Evolutionary conservation across 768 basidiomycete genomes (phyloP), one percentile per base, ranked within the genome.

Genomic region (Podaxis sp.): DNA sequence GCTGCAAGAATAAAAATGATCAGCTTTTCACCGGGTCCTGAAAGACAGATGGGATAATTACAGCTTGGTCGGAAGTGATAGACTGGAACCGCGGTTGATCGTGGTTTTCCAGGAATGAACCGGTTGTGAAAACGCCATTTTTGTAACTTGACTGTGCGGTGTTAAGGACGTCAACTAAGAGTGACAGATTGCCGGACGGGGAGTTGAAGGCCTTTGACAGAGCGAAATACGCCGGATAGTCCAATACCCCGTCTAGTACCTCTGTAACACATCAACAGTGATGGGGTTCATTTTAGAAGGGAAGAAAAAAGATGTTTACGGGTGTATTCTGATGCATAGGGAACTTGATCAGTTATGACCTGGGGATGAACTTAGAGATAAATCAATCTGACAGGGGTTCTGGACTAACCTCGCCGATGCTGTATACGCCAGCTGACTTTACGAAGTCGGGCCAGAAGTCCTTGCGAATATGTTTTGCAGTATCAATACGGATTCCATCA

Each of bases 401-500:
- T 6, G 11, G 27, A 48, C 65, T 69, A 47, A 91, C 85, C 72
- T 91, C 89, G 50, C 89, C 90, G 14, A 90, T 82, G 55, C 87
- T 86, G 73, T 84, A 90, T 1, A 90, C 85, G 5, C 84, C 88
- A 0, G 88, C 86, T 3, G 80, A 76, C 55, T 72, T 69, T 57
- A 81, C 81, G 65, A 91, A 91, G 27, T 69, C 73, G 1, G 83
- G 79, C 89, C 88, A 91, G 70, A 91, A 92, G 55, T 78, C 75
- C 50, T 79, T 76, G 32, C 82, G 76, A 60, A 91, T 79, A 68
- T 91, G 90, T 70, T 73, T 74, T 32, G 73, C 72, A 50, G 74
- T 87, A 66, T 91, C 90, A 66, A 91, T 85, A 47, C 90, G 81
- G 60, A 92, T 75, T 16, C 89, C 88, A 68, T 91, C 90, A 53